Base-by-base conservation (phyloP, 2,329 filamentous ascomycete species). In the Diaporthe destruens region DNA sequence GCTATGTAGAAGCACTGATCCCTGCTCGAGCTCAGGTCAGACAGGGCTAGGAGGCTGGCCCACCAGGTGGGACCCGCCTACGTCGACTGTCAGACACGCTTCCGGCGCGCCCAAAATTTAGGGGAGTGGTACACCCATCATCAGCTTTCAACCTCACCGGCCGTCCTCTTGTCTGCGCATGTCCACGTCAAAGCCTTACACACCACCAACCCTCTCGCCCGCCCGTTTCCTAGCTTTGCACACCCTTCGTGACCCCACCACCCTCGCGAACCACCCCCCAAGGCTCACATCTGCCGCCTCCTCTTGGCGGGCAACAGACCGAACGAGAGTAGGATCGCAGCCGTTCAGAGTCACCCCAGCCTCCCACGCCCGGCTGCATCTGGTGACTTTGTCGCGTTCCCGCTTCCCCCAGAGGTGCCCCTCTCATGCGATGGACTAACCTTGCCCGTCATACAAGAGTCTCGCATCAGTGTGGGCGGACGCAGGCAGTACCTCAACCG, bases 401-500 rank as follows among this genome's bases (percentile, higher is more conserved):
- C 39, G 20, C 20, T 42, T 34, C 53, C 51, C 65, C 39, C 39
- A 18, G 32, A 39, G 61, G 20, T 39, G 1, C 61, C 14, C n/a
- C 36, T 61, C 55, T 57, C 59, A 66, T 74, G 72, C 72, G 44
- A 74, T 74, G 72, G 72, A 71, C 63, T 74, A 74, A 65, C 51
- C 51, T 39, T 72, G 63, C 59, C 59, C 25, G 51, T 54, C 53
- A 34, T 66, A 39, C 59, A 63, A 42, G 61, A 69, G 65, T 69
- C 65, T 69, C 57, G 63, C 72, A 66, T 54, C 53, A 65, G 71
- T 72, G 63, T 69, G 70, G 65, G 63, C 61, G 70, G 65, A 69
- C 55, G 14, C 44, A 53, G 65, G 55, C 70, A 72, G 54, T 36
- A 54, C 23, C 39, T 42, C 44, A n/a, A 47, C 23, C 59, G 66